Evolutionary conservation across 2,329 filamentous ascomycete species (phyloP).

Genomic region (Monosporascus cannonballus): DNA sequence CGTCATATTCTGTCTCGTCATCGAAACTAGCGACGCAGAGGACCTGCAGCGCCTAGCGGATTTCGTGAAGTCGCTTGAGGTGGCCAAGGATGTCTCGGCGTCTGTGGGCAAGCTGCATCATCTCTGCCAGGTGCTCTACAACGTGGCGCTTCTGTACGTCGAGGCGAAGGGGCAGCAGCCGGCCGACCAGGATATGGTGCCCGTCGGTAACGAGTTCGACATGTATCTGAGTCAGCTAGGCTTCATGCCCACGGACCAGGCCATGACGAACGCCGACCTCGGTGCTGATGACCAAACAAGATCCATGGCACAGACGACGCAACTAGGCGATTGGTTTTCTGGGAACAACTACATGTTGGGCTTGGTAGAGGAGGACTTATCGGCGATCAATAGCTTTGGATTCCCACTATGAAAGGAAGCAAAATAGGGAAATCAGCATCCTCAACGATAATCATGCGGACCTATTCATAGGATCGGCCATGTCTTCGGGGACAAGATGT

Average conservation of each 20-base stretch:
- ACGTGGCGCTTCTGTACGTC: slow-evolving; percentile 52
- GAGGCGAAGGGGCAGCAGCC: slow-evolving; percentile 42
- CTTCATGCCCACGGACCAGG: slow-evolving; percentile 20
- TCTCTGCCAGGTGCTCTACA: slow-evolving; percentile 52
- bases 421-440: background rate
- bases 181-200: slow-evolving; percentile 15
- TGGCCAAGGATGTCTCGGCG: slow-evolving; percentile 37
- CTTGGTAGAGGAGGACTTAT: slow-evolving; percentile 26
- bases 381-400: slow-evolving; percentile 20
- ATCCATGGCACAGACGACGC: slow-evolving; percentile 19
- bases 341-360: slow-evolving; percentile 28
- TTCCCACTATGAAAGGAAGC: slow-evolving; percentile 13
- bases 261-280: slow-evolving; percentile 3
- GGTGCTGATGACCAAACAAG: slow-evolving; percentile 9
- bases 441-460: slow-evolving; percentile 2
- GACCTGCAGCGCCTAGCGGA: slow-evolving; percentile 42
- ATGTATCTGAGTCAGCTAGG: slow-evolving; percentile 27
- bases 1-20: slow-evolving; percentile 44
- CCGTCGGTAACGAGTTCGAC: slow-evolving; percentile 26
- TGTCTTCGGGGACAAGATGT: too few relatives aligned
- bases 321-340: slow-evolving; percentile 29
- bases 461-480: background rate
- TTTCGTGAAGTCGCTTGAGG: slow-evolving; percentile 45
- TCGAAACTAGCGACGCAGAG: slow-evolving; percentile 36
- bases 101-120: slow-evolving; percentile 49